phyloP scores from a whole-genome alignment of 2,329 filamentous ascomycete species.

The Chalaropsis ovoidea region DNA sequence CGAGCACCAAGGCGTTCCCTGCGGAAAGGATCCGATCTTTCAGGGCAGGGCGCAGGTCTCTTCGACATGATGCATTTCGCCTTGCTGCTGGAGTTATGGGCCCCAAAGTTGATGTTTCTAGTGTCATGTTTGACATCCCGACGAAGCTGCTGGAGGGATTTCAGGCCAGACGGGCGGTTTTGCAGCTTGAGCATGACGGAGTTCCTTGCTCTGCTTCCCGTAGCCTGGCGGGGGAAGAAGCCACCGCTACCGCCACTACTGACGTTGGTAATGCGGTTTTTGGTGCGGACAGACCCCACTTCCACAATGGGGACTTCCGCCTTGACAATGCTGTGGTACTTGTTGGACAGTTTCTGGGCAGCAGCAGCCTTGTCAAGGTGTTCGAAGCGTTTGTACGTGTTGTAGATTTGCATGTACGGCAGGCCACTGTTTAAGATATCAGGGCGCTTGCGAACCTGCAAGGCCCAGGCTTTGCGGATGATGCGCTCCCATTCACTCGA shows the following conservation, averaged over 20 bases:
- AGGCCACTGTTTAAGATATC: background rate
- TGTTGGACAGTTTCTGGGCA: background rate
- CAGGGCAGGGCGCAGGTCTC: background rate
- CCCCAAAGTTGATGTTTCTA: background rate
- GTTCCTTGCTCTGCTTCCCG: background rate
- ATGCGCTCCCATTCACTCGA: constrained; percentile 1
- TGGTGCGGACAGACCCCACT: constrained; percentile 13
- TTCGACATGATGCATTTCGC: background rate
- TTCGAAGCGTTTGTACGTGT: background rate
- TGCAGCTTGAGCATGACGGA: background rate
- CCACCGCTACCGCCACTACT: constrained; percentile 8
- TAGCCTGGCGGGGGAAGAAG: background rate
- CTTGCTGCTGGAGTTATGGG: background rate
- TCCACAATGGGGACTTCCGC: background rate
- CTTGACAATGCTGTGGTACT: constrained; percentile 1
- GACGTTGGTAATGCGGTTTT: constrained; percentile 19
- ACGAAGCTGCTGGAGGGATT: constrained; percentile 2
- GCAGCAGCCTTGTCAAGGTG: background rate
- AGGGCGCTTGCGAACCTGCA: background rate
- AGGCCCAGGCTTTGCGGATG: background rate
- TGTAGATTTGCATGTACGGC: constrained; percentile 8
- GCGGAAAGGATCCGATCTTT: background rate
- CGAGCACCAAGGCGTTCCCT: background rate
- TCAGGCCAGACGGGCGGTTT: background rate
- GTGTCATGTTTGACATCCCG: constrained; percentile 4